Evolutionary conservation across 2,329 filamentous ascomycete genomes (phyloP).

Genomic region (Elsinoe arachidis): DNA sequence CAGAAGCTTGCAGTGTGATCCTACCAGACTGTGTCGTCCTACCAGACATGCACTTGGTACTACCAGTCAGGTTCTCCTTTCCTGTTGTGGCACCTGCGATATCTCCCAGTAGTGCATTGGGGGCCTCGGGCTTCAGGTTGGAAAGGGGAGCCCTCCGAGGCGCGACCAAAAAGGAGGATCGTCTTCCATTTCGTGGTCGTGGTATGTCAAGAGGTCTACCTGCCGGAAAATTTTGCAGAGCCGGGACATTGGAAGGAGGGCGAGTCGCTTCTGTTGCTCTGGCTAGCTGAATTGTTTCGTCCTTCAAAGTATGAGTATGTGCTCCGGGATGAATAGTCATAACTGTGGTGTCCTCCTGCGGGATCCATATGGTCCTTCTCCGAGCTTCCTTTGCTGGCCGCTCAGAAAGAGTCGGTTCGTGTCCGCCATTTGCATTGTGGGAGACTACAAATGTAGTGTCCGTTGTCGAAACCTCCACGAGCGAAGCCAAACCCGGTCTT

Average conservation of each 20-base stretch:
- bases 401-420: background rate
- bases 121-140: constrained; percentile 17
- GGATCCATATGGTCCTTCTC: constrained; percentile 43
- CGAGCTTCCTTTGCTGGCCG: constrained; percentile 32
- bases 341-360: constrained; percentile 43
- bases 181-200: constrained; percentile 1
- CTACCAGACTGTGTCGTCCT: background rate
- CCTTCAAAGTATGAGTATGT: constrained; percentile 22
- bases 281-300: constrained; percentile 26
- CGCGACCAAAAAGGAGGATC: constrained; percentile 11
- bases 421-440: background rate
- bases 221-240: too few relatives aligned
- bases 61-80: background rate
- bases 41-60: background rate
- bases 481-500: constrained; percentile 6
- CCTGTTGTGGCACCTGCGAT: constrained; percentile 9
- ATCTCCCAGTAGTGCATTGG: background rate
- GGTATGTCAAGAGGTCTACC: background rate
- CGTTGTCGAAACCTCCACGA: constrained; percentile 13
- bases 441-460: too few relatives aligned
- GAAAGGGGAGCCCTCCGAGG: constrained; percentile 28
- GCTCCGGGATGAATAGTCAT: constrained; percentile 45
- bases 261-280: background rate
- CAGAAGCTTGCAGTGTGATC: background rate
- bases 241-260: too few relatives aligned